Percentiles rank a stretch among this genome's conserved stretches.
Conservation (phyloP, 2,329 filamentous ascomycete species). For the Epichloe gansuensis region DNA sequence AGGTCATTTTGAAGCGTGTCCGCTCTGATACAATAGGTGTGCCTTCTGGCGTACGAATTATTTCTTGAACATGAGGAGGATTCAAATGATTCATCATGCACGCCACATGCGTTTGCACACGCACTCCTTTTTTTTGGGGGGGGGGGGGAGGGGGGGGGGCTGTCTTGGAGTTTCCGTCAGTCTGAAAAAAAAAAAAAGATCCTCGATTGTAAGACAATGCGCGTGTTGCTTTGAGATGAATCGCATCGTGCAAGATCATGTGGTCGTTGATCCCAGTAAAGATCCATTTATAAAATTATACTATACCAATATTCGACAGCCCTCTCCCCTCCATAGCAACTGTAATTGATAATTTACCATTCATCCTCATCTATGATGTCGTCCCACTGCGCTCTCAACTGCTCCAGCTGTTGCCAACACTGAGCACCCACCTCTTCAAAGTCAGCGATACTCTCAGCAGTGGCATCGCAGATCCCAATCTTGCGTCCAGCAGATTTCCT, state of each 20-base stretch:
- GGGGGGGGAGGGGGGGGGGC: no score
- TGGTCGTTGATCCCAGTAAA: no score
- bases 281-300: no score
- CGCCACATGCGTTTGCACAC: no score
- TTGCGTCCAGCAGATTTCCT: slow-evolving; percentile 45
- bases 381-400: slow-evolving; percentile 54
- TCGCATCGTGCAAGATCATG: no score
- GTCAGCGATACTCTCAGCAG: slow-evolving; percentile 42
- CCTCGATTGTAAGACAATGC: no score
- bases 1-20: slow-evolving; percentile 37
- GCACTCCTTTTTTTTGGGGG: background rate
- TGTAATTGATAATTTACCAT: background rate
- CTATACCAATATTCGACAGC: no score
- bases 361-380: slow-evolving; percentile 13
- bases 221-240: no score
- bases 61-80: background rate
- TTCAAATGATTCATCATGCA: no score
- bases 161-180: no score
- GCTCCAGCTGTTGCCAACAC: slow-evolving; percentile 62
- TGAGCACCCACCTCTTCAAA: slow-evolving; percentile 49
- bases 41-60: background rate
- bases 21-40: slow-evolving; percentile 25
- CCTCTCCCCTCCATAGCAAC: background rate
- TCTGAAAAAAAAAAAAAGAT: no score
- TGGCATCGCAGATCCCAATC: slow-evolving; percentile 43